Conservation (phyloP, 1,284 basidiomycete species). For the Porogramme epimiltina region DNA sequence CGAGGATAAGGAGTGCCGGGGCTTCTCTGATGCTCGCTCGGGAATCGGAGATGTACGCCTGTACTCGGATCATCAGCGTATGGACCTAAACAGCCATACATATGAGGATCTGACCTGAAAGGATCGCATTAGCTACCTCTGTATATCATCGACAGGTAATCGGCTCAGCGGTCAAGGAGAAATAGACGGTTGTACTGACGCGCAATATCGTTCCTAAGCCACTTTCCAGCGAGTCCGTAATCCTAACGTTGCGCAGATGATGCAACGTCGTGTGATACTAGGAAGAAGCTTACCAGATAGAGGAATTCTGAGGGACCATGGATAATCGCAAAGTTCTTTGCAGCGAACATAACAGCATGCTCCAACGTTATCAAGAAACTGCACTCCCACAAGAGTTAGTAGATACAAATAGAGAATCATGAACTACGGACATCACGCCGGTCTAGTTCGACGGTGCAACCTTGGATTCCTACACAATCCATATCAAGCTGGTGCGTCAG, state of each 20-base stretch:
- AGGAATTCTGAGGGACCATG: slow-evolving; percentile 57
- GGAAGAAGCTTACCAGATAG: slow-evolving; percentile 46
- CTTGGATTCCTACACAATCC: slow-evolving; percentile 70
- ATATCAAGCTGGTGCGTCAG: slow-evolving; percentile 35
- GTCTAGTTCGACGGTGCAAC: slow-evolving; percentile 67
- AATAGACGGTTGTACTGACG: slow-evolving; percentile 10
- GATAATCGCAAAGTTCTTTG: slow-evolving; percentile 50
- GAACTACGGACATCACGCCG: slow-evolving; percentile 75
- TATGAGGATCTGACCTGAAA: slow-evolving; percentile 54
- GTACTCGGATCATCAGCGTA: not conserved
- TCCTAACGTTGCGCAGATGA: slow-evolving; percentile 45
- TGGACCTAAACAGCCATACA: not conserved
- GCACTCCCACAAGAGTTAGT: not conserved
- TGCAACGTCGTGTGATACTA: not conserved
- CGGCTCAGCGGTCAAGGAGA: too few species aligned
- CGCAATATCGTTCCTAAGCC: slow-evolving; percentile 61
- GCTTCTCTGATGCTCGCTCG: slow-evolving; percentile 57
- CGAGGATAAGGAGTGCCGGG: too few species aligned
- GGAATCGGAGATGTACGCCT: slow-evolving; percentile 75
- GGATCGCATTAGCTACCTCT: slow-evolving; percentile 68
- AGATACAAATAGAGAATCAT: slow-evolving; percentile 26
- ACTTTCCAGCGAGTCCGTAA: slow-evolving; percentile 78
- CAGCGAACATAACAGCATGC: slow-evolving; percentile 44
- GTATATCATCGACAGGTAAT: not conserved
- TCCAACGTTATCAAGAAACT: slow-evolving; percentile 58